Evolutionary conservation across 306 rosid genomes (phyloP), one percentile per base, ranked within the genome.

Genomic region (Astragalus glycyphyllos): DNA sequence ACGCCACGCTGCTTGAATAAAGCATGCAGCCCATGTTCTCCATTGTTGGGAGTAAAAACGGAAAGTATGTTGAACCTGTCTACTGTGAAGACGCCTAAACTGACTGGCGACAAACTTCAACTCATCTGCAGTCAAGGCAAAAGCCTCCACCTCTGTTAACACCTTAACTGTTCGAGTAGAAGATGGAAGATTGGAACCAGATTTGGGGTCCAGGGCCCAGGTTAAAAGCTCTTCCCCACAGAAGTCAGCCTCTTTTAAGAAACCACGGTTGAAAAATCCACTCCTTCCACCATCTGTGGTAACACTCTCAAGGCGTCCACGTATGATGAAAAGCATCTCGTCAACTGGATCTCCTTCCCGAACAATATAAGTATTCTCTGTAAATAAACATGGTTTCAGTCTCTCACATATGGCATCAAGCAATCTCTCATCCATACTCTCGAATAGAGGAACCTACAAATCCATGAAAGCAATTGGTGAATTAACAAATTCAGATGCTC

Each of bases 1-100:
- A 16, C 96, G 98, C 98, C 98, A 90, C 17, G 98, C 97, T 5
- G 98, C 98, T 89, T 94, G 98, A 82, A 94, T 90, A 82, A 94
- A 94, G 88, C 96, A 86, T 26, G 98, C 98, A 51, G 97, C 98
- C 98, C 98, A 94, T 42, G 97, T 89, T 78, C 97, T 83, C 98
- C 98, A 94, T 71, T 94, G 98, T 50, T 94, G 98, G 0, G 98
- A 94, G 82, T 90, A 94, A 83, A 93, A 90, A 3, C 98, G 96
- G 84, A 94, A 90, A 57, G 98, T 94, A 77, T 94, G 98, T 80
- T 90, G 98, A 73, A 94, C 97, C 84, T 94, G 98, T 72, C 98
- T 81, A 54, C 98, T 90, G 79, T 94, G 98, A 83, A 94, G 98
- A 62, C 98, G 91, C 84, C 98, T 82, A 82, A 94, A 94, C 80